phyloP scores from a whole-genome alignment of 495 filamentous ascomycete species.

The Lophiotrema nucula region DNA sequence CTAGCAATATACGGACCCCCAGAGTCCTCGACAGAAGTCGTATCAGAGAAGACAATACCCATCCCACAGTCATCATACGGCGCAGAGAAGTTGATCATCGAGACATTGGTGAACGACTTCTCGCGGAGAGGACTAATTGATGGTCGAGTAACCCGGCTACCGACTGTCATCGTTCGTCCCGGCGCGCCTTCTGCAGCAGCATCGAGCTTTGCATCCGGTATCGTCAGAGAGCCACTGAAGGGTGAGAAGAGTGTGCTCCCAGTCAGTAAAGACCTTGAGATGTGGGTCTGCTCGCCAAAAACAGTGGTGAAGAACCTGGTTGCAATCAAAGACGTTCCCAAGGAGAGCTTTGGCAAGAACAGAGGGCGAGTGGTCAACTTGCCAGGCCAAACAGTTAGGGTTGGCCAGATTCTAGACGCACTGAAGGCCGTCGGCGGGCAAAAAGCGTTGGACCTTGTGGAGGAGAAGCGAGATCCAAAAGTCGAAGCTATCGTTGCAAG shows the following conservation, averaged over 20 bases:
- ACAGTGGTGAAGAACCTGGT: conserved; percentile 15
- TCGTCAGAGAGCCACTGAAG: conserved; percentile 17
- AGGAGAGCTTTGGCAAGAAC: conserved; percentile 17
- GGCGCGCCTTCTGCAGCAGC: conserved; percentile 13
- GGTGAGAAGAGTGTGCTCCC: conserved; percentile 18
- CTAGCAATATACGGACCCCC: conserved; percentile 11
- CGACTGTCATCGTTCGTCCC: conserved; percentile 11
- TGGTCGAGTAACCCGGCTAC: conserved; percentile 1
- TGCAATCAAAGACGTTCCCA: conserved; percentile 18
- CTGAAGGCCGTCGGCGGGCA: conserved; percentile 12
- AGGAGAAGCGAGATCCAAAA: conserved; percentile 8
- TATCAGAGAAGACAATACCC: not conserved
- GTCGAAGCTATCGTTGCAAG: conserved; percentile 17
- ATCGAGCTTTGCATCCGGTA: conserved; percentile 5
- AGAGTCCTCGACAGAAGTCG: not conserved
- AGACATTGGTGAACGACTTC: conserved; percentile 12
- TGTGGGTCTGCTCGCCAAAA: conserved; percentile 26
- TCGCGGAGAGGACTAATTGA: conserved; percentile 13
- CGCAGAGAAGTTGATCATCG: conserved; percentile 10
- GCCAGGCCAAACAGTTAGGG: conserved; percentile 14
- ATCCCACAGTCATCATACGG: conserved; percentile 9
- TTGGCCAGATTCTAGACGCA: conserved; percentile 17
- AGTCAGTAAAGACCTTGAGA: conserved; percentile 4
- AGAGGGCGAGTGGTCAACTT: conserved; percentile 14
- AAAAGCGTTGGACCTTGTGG: conserved; percentile 7